phyloP scores from a whole-genome alignment of 2,329 filamentous ascomycete genomes.

The Trichocomaceae sp. region DNA sequence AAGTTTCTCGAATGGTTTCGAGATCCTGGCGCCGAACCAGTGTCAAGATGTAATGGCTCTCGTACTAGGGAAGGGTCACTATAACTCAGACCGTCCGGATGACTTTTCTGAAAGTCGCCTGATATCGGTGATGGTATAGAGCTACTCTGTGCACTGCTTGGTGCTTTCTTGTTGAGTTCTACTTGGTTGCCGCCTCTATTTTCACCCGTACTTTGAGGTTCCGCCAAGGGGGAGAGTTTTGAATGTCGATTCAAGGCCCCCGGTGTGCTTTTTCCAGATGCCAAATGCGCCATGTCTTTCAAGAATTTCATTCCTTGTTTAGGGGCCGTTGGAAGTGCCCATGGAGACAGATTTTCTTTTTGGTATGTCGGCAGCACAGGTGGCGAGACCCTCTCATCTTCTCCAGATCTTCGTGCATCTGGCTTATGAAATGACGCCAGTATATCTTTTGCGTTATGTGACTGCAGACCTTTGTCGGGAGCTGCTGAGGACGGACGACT shows the following conservation, averaged over 20 bases:
- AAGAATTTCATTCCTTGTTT: slow-evolving; percentile 15
- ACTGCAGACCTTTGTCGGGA: slow-evolving; percentile 17
- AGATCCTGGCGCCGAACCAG: slow-evolving; percentile 22
- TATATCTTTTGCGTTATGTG: slow-evolving; percentile 34
- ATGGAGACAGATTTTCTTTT: slow-evolving; percentile 28
- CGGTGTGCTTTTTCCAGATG: slow-evolving; percentile 4
- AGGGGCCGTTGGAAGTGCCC: slow-evolving; percentile 28
- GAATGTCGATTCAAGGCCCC: slow-evolving; percentile 14
- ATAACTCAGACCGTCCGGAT: slow-evolving; percentile 26
- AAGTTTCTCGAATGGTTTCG: slow-evolving; percentile 21
- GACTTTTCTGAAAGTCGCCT: slow-evolving; percentile 22
- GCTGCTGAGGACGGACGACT: slow-evolving; percentile 18
- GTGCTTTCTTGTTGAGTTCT: slow-evolving; percentile 26
- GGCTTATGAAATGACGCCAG: slow-evolving; percentile 33
- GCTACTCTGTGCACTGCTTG: slow-evolving; percentile 21
- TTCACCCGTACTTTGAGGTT: slow-evolving; percentile 12
- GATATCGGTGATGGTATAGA: slow-evolving; percentile 25
- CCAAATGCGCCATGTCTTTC: slow-evolving; percentile 14
- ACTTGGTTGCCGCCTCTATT: slow-evolving; percentile 18
- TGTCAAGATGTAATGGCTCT: slow-evolving; percentile 16
- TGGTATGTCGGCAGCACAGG: slow-evolving; percentile 9
- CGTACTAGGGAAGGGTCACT: slow-evolving; percentile 26
- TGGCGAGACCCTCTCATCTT: slow-evolving; percentile 7
- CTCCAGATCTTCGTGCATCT: slow-evolving; percentile 23
- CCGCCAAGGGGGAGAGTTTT: slow-evolving; percentile 11